Conservation (phyloP, 31 red algal species). For the Asparagopsis taxiformis region DNA sequence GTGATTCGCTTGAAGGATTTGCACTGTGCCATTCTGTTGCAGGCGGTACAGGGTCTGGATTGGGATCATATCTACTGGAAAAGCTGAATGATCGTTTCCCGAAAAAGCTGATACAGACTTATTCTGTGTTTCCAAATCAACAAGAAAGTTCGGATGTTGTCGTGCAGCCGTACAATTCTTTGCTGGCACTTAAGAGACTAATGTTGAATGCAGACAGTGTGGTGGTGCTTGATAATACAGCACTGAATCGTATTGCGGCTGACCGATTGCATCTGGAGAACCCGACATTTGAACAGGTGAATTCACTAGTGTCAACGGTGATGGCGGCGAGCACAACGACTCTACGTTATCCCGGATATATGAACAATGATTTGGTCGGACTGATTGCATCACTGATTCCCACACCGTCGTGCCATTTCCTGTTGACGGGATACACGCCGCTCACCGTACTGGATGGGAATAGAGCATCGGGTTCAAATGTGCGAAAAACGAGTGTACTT, state of each 20-base stretch:
- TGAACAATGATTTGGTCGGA: slow-evolving; percentile 93
- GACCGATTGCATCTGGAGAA: slow-evolving; percentile 88
- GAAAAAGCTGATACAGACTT: slow-evolving; percentile 96
- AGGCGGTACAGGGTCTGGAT: slow-evolving; percentile 93
- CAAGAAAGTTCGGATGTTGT: slow-evolving; percentile 92
- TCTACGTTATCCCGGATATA: slow-evolving; percentile 93
- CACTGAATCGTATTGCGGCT: slow-evolving; percentile 84
- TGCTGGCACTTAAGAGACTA: slow-evolving; percentile 92
- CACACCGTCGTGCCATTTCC: slow-evolving; percentile 90
- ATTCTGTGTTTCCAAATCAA: slow-evolving; percentile 99
- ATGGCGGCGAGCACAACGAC: slow-evolving; percentile 97
- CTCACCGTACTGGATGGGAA: slow-evolving; percentile 89
- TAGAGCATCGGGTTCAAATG: slow-evolving; percentile 65
- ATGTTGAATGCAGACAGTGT: slow-evolving; percentile 88
- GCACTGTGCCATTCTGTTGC: slow-evolving; percentile 94
- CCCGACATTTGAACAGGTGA: slow-evolving; percentile 96
- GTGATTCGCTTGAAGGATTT: slow-evolving; percentile 95
- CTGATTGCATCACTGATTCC: slow-evolving; percentile 95
- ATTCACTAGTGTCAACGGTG: slow-evolving; percentile 95
- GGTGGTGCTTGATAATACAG: slow-evolving; percentile 94
- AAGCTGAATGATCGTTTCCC: slow-evolving; percentile 92
- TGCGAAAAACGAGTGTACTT: slow-evolving; percentile 93
- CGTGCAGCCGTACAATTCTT: slow-evolving; percentile 96
- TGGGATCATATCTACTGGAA: slow-evolving; percentile 94
- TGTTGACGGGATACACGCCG: slow-evolving; percentile 94